Evolutionary conservation across 2,329 filamentous ascomycete species (phyloP), one percentile per base, ranked within the genome.

Genomic region (Venturia asperata): DNA sequence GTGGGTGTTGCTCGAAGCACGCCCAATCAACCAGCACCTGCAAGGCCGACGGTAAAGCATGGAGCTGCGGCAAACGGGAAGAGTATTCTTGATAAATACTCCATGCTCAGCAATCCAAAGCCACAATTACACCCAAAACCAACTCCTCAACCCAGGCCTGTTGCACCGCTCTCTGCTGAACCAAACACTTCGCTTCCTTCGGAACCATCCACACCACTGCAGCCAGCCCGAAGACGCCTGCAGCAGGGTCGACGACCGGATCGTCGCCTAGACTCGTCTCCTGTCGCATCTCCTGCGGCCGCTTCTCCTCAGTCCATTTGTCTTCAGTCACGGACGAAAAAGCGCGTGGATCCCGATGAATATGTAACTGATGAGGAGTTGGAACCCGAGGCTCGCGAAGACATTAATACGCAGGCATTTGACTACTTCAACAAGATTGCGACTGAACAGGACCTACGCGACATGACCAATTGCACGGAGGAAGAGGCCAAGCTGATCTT

Each of bases 371-470:
- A 66, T 13, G 64, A 34, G 11, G 60, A 64, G 9, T 19, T 34
- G 27, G 60, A 56, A 19, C 45, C 56, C 27, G 64, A 52, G 5
- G 68, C 67, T 34, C 68, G 66, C 17, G 72, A 75, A 11, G 70
- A 73, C 39, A 73, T 85, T 49, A 80, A 85, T 39, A 72, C 71
- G 5, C 82, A 82, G 65, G 84, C 97, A 7, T 79, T 97, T 37
- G 82, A 86, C 9, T 95, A 92, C 71, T 87, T 99, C 75, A 97
- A 97, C 72, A 85, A 82, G 0, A 94, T 90, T 73, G 52, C 52
- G 85, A 65, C 86, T 5, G 78, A 85, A 11, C 83, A 87, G 43
- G 90, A 93, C 66, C 83, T 99, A 52, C 85, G 89, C 1, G 92
- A 96, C 69, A 87, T 97, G 67, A 91, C 91, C 0, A 87, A 87